A percentile compares a stretch with the other conserved stretches of the same genome.
These are phyloP conservation scores for Wilcoxina mikolae DNA, from an alignment of 495 filamentous ascomycete genomes.

Conservation along the genomic window DNA sequence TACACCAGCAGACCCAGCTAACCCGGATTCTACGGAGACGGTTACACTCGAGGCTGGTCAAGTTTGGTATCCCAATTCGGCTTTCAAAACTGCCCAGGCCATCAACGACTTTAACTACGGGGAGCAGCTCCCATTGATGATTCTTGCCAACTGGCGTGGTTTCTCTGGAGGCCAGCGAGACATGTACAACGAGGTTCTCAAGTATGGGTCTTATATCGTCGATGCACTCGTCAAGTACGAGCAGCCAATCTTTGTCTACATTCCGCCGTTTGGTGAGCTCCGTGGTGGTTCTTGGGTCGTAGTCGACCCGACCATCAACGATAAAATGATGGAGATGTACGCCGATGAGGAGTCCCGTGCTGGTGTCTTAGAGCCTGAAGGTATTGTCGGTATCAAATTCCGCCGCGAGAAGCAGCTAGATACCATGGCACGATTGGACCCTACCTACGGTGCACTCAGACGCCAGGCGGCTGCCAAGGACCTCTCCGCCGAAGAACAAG, in stretches of 20 bases:
- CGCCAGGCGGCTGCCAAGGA: constrained; percentile 53
- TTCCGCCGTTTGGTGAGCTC: constrained; percentile 88
- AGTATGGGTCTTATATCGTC: constrained; percentile 97
- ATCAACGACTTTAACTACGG: constrained; percentile 98
- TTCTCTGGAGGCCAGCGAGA: constrained; percentile 98
- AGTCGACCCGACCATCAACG: constrained; percentile 95
- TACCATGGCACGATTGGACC: constrained; percentile 90
- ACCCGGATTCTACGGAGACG: constrained; percentile 95
- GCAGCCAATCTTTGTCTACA: constrained; percentile 97
- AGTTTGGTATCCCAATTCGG: constrained; percentile 99
- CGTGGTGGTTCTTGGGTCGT: constrained; percentile 99
- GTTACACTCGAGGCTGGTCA: constrained; percentile 87
- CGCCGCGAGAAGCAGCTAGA: constrained; percentile 92
- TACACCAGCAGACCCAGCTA: constrained; percentile 93
- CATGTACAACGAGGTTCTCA: constrained; percentile 99
- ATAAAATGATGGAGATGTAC: constrained; percentile 97
- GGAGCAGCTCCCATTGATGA: constrained; percentile 96
- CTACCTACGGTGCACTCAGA: constrained; percentile 66
- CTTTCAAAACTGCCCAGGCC: constrained; percentile 97
- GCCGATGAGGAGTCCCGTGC: constrained; percentile 90
- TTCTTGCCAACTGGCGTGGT: constrained; percentile 97
- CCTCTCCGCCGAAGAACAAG: constrained; percentile 56
- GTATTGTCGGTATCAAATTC: constrained; percentile 97
- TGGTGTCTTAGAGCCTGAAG: constrained; percentile 94
- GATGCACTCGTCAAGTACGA: constrained; percentile 96